Base-by-base conservation (phyloP, 139 green algal genomes). In the Coccomyxa sp. region DNA sequence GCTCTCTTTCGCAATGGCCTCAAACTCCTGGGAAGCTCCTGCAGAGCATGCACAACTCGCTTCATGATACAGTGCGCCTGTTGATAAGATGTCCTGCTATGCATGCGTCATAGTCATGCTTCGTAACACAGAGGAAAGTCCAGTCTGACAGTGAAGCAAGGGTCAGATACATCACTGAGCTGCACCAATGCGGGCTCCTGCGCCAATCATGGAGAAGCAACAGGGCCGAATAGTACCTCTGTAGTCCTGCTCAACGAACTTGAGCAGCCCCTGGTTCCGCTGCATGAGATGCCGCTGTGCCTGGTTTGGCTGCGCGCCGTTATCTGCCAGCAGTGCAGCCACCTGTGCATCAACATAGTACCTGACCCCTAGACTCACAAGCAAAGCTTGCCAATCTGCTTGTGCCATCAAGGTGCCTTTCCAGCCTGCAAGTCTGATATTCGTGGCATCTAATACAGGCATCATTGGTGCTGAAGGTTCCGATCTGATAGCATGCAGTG, bases 181-280 rank as follows among this genome's bases (percentile, higher is more conserved):
- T 64, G 18, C 50, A 18, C 22, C 2, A 22, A 3, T 31, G 22
- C 18, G 27, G 18, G 5, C 22, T 64, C 7, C 14, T 69, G 73
- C 7, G 10, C 6, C 37, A 38, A 69, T n/a, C 0, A 5, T n/a
- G 39, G 27, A 37, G 39, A 77, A 38, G 8, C 39, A 22, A 64
- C 4, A 64, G 50, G 50, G 18, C 5, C 18, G 18, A n/a, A 12
- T 22, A 68, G 50, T 24, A 86, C 82, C 82, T 71, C 39, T 39
- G 54, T 73, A 87, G 41, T 87, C 83, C 34, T 72, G 68, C 71
- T 83, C 76, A 24, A 76, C 39, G 54, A 83, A 83, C n/a, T 70
- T 35, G 40, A 83, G 68, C 69, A 85, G 77, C 10, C 80, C 83
- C 33, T 76, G 71, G 39, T 85, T 79, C 27, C 76, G 41, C 1